Base-by-base conservation (phyloP, 1,139 yeast species). In the Groenewaldozyma auringiensis region DNA sequence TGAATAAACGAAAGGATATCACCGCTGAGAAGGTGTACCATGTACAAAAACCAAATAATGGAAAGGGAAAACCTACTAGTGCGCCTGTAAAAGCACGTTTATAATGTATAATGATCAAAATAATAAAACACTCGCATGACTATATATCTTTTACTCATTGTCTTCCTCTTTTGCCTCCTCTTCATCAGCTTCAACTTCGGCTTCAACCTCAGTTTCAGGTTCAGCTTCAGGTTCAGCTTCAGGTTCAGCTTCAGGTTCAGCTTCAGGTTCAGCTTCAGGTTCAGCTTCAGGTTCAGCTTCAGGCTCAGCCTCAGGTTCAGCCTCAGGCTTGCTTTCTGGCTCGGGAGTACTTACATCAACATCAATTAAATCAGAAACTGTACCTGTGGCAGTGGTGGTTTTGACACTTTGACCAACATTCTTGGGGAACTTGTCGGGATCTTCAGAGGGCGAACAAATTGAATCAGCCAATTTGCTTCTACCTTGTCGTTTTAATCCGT, bases 391-490 rank as follows among this genome's bases (percentile, higher is more conserved):
- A 4, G 49, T 50, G 11, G 58, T 50, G 18, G 54, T 56, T 59
- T 50, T 53, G 51, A 50, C 57, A 52, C 49, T 56, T 53, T 55
- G 57, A 9, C 61, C 64, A 16, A 56, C 55, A 36, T 56, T 57
- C 17, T 45, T 47, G 3, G 67, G 66, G 52, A 63, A 63, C 50
- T 53, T 45, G 14, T 56, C 61, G 13, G 61, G 56, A 37, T 59
- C 62, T 14, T 52, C 53, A 16, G 47, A 49, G 2, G 64, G 64
- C 8, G 58, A 53, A 29, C 58, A 50, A 40, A 66, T 60, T 34
- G 59, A 47, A 18, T 76, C 79, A 47, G 89, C 80, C 46, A 86
- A 70, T 48, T 71, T 70, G 1, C 65, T 62, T 56, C 83, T 81
- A 38, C 82, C 83, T 27, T 69, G 64, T 21, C 66, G 59, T 2